Conservation (phyloP, 1,284 basidiomycete species). For the Melampsora medusae region DNA sequence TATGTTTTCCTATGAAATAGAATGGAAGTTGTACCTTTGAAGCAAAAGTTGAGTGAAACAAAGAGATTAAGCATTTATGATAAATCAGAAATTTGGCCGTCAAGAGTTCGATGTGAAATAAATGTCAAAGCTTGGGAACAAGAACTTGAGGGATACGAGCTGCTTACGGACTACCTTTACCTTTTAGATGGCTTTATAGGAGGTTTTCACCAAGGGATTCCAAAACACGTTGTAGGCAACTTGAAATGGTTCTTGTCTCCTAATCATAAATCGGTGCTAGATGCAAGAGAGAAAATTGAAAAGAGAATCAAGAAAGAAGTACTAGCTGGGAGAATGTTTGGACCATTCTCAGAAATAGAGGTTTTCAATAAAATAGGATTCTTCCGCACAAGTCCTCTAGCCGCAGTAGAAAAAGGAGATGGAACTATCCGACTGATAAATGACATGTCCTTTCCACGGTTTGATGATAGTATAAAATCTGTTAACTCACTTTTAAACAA, state of each 20-base stretch:
- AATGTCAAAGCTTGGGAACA: background rate
- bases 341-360: background rate
- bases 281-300: background rate
- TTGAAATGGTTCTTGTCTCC: background rate
- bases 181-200: background rate
- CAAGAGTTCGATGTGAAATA: background rate
- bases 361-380: background rate
- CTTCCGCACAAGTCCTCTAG: background rate
- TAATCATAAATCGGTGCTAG: background rate
- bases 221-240: background rate
- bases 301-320: background rate
- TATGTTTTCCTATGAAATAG: no score
- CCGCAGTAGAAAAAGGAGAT: background rate
- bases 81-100: background rate
- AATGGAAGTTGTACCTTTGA: no score
- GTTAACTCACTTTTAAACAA: slow-evolving; percentile 11
- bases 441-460: background rate
- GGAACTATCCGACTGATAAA: background rate
- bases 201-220: slow-evolving; percentile 23
- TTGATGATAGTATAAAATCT: background rate
- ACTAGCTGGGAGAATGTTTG: background rate
- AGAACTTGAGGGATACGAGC: background rate
- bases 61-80: no score
- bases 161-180: background rate
- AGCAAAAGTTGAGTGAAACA: no score